Base-by-base conservation (phyloP, 176 grass and related monocot genomes). In the Paspalum vaginatum region DNA sequence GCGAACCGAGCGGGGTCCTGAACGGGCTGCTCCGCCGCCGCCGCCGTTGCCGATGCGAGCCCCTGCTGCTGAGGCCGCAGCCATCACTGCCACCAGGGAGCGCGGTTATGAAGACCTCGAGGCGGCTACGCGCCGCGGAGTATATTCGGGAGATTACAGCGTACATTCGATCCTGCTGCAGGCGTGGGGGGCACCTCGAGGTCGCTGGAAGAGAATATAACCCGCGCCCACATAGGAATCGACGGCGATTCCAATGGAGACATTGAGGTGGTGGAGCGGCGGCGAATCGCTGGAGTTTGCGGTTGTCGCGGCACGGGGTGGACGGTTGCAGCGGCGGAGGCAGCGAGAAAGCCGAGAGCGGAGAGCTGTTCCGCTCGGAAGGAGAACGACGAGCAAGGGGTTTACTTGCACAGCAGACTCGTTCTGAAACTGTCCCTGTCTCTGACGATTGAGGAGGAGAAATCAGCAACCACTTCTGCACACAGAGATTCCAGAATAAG, bases 151-250 rank as follows among this genome's bases (percentile, higher is more conserved):
- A 76, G 42, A 89, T 46, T 4, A 43, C 21, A 10, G 78, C 46
- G 83, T 59, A 66, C 83, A 85, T 89, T 80, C 87, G 48, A 2
- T 42, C 3, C 24, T 49, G 72, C 77, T 9, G 82, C 83, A 8
- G 47, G 70, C 61, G 14, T 45, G 65, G 46, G 78, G 87, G 87
- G 87, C 57, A 89, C 69, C 87, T 66, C 87, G 72, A 81, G 47
- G 87, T n/a, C 47, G 12, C 64, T 63, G 3, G 52, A 7, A 6
- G 45, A 2, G 87, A 77, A 89, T 89, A 89, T 89, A 85, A 81
- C 47, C 39, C 38, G 11, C 27, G 9, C 9, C 21, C 9, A 11
- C 22, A 46, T 61, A 0, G 2, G 6, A 45, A 46, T 26, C 11
- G 71, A 62, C 4, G 61, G 77, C 40, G 50, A 13, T 2, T 10